phyloP scores from a whole-genome alignment of 768 basidiomycete species.

The Stropharia rugosoannulata region DNA sequence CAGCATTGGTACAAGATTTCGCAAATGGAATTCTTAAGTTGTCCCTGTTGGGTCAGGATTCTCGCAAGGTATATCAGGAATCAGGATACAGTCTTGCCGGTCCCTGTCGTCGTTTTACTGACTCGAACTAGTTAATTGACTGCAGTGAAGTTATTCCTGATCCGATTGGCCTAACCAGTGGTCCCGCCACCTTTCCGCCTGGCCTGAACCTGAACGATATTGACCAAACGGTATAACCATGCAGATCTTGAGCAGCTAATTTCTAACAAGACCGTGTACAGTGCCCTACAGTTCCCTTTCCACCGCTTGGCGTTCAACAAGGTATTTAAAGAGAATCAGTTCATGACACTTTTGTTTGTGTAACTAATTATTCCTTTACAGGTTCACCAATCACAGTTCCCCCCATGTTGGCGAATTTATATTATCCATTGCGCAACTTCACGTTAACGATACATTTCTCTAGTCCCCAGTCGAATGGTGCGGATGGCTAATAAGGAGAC shows the following conservation, averaged over 20 bases:
- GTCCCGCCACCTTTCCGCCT: constrained; percentile 14
- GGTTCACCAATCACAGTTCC: constrained; percentile 10
- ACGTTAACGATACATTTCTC: background rate
- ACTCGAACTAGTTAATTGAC: constrained; percentile 25
- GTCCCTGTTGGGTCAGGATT: constrained; percentile 39
- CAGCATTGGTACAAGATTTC: constrained; percentile 31
- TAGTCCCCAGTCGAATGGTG: background rate
- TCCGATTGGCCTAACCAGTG: constrained; percentile 10
- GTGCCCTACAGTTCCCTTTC: constrained; percentile 16
- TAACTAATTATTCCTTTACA: no score
- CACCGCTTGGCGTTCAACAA: constrained; percentile 12
- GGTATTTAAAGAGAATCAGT: background rate
- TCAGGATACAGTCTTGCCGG: background rate
- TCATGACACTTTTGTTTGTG: no score
- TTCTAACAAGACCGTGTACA: background rate
- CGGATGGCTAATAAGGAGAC: no score
- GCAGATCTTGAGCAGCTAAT: background rate
- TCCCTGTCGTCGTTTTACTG: background rate
- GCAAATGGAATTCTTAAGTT: constrained; percentile 42
- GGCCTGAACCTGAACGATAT: constrained; percentile 15
- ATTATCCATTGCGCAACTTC: constrained; percentile 3
- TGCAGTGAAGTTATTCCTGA: constrained; percentile 43
- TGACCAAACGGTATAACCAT: constrained; percentile 17
- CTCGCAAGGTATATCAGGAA: constrained; percentile 4
- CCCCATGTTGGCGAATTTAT: constrained; percentile 3